Conservation (phyloP, 1,284 basidiomycete species). For the Tilletia walkeri region DNA sequence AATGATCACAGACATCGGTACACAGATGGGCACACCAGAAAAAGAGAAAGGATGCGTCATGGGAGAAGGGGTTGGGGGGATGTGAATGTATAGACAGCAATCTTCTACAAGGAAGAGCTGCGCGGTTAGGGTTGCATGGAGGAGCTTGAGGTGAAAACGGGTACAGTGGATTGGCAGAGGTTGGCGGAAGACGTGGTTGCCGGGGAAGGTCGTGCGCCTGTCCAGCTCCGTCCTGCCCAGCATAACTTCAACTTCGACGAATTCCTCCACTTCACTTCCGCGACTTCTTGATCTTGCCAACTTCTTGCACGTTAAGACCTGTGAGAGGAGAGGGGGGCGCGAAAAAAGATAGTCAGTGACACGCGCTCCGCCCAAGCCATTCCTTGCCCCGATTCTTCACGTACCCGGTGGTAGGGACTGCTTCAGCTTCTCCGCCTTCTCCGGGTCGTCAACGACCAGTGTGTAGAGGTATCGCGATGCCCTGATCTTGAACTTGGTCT, state of each 20-base stretch:
- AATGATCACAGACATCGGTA: too few species aligned
- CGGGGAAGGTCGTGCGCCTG: too few species aligned
- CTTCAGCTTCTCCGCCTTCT: conserved; percentile 98
- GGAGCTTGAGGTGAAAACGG: too few species aligned
- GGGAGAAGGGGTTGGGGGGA: background rate
- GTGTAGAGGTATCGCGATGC: conserved; percentile 98
- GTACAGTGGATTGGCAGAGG: too few species aligned
- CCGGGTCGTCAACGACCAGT: conserved; percentile 86
- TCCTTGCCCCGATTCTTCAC: conserved; percentile 48
- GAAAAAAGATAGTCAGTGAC: background rate
- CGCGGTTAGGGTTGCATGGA: too few species aligned
- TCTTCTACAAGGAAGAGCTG: too few species aligned
- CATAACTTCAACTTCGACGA: too few species aligned
- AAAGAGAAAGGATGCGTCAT: conserved; percentile 1
- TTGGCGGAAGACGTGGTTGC: too few species aligned
- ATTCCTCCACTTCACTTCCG: conserved; percentile 19
- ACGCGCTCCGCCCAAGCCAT: background rate
- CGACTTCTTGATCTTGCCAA: conserved; percentile 25
- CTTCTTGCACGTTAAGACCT: conserved; percentile 25
- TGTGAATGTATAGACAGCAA: too few species aligned
- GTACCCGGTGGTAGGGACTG: conserved; percentile 90
- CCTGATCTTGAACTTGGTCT: conserved; percentile 92
- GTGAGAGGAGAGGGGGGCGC: background rate
- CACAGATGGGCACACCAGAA: background rate
- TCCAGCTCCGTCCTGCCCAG: too few species aligned